These are phyloP conservation scores for Raddia distichophylla DNA, from an alignment of 176 grass and related monocot species.

Conservation along the genomic window DNA sequence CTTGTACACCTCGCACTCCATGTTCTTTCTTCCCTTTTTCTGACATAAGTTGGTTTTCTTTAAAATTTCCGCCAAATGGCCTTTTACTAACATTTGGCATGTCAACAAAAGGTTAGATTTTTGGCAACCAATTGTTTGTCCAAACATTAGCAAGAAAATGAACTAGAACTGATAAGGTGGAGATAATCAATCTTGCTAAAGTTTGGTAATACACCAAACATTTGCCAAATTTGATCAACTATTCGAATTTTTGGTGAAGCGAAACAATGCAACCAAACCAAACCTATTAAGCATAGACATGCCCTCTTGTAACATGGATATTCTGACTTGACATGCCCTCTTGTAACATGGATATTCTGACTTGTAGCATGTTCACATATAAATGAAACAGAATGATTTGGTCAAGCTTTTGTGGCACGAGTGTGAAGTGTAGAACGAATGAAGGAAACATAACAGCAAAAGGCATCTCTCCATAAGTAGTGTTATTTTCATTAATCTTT, in stretches of 20 bases:
- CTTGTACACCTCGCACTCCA: not conserved
- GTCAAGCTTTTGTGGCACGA: not conserved
- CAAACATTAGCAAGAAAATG: no score
- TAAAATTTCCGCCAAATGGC: no score
- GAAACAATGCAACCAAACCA: no score
- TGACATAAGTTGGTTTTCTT: not conserved
- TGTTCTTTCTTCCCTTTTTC: not conserved
- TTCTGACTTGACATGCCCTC: not conserved
- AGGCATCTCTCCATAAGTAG: not conserved
- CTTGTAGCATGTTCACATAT: not conserved
- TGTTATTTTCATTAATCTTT: not conserved
- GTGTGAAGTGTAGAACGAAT: not conserved
- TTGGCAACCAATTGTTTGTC: no score
- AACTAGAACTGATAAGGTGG: no score
- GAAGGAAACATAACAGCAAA: not conserved
- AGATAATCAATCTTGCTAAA: no score
- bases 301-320: not conserved
- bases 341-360: constrained; percentile 3
- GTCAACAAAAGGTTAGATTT: no score
- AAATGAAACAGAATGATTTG: not conserved
- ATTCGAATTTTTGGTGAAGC: no score
- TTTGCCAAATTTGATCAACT: no score
- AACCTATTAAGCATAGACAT: not conserved
- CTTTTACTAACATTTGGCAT: no score
- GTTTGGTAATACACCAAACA: no score